Percentiles rank a stretch among this genome's conserved stretches.
These are phyloP conservation scores for Stagonosporopsis cucurbitacearum DNA, from an alignment of 2,329 filamentous ascomycete species.

Conservation along the genomic window DNA sequence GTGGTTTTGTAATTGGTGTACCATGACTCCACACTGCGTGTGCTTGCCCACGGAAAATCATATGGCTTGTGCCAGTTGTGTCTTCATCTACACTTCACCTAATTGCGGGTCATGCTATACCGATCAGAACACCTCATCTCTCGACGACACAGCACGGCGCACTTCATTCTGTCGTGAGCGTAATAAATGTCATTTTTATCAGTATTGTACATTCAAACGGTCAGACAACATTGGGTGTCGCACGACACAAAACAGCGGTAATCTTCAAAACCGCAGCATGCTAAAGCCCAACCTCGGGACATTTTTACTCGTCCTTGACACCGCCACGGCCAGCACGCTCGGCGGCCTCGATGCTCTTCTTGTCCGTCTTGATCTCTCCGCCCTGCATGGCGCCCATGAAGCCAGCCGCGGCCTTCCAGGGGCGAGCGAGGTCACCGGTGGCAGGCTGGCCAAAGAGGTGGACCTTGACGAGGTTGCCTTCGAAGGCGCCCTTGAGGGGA, in stretches of 20 bases:
- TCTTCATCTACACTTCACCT: too few species aligned
- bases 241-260: background rate
- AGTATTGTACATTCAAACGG: conserved; percentile 6
- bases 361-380: conserved; percentile 81
- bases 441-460: conserved; percentile 88
- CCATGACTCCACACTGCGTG: too few species aligned
- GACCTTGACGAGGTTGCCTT: conserved; percentile 96
- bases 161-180: too few species aligned
- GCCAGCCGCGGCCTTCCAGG: conserved; percentile 86
- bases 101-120: background rate
- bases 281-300: background rate
- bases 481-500: conserved; percentile 92
- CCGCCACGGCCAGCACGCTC: conserved; percentile 59
- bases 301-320: conserved; percentile 59
- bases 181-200: background rate
- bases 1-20: too few species aligned
- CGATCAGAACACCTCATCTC: too few species aligned
- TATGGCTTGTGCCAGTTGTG: too few species aligned
- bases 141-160: too few species aligned
- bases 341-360: conserved; percentile 62
- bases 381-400: conserved; percentile 81
- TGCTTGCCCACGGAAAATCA: too few species aligned
- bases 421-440: conserved; percentile 87
- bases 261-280: background rate
- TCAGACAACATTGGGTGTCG: background rate